phyloP scores from a whole-genome alignment of 2,329 filamentous ascomycete species.

The Fusarium anthophilum region DNA sequence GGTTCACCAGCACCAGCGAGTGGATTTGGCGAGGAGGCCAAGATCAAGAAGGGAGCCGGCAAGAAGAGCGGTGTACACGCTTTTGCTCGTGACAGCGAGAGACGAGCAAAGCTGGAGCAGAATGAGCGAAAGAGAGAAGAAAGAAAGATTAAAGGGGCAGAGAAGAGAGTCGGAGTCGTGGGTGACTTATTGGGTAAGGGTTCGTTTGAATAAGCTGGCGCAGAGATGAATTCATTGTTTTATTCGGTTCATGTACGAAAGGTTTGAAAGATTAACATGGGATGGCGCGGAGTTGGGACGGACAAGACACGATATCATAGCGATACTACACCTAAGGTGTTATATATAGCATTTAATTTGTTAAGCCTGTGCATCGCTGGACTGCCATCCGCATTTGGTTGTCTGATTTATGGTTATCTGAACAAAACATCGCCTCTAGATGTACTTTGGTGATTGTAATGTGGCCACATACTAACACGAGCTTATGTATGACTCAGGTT shows the following conservation, averaged over 20 bases:
- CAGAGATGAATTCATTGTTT: slow-evolving; percentile 18
- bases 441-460: not conserved
- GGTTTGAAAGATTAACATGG: not conserved
- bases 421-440: not conserved
- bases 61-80: slow-evolving; percentile 70
- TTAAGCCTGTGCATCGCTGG: not conserved
- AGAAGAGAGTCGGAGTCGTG: slow-evolving; percentile 64
- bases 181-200: slow-evolving; percentile 68
- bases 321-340: slow-evolving; percentile 3
- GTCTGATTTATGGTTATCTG: not conserved
- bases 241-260: not conserved
- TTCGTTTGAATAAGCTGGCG: slow-evolving; percentile 48
- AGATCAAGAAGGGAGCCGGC: slow-evolving; percentile 68
- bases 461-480: not conserved
- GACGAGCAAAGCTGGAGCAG: slow-evolving; percentile 63
- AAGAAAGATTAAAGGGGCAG: slow-evolving; percentile 66
- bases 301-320: slow-evolving; percentile 2
- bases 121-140: slow-evolving; percentile 67
- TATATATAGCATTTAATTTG: not conserved
- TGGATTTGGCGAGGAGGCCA: slow-evolving; percentile 59
- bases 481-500: not conserved
- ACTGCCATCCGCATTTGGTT: not conserved
- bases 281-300: slow-evolving; percentile 31
- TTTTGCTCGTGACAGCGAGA: slow-evolving; percentile 68
- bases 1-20: slow-evolving; percentile 48